Evolutionary conservation across 2,329 filamentous ascomycete species (phyloP).

Genomic region (Balansia obtecta): DNA sequence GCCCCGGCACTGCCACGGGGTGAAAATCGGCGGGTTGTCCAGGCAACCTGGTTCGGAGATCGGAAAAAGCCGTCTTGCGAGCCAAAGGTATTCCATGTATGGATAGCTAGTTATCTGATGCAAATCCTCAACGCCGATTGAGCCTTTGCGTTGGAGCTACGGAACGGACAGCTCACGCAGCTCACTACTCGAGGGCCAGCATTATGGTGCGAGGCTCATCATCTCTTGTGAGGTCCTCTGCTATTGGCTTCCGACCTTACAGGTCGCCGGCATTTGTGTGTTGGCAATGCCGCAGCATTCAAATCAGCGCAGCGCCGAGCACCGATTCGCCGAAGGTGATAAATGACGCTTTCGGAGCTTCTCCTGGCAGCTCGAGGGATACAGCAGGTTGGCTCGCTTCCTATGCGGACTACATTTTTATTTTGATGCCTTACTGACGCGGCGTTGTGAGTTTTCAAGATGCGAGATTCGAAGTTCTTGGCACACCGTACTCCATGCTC

Average conservation of each 20-base stretch:
- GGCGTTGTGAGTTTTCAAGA: constrained; percentile 40
- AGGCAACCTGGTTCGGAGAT: constrained; percentile 6
- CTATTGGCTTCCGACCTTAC: constrained; percentile 18
- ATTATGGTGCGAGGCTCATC: constrained; percentile 30
- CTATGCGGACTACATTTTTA: background rate
- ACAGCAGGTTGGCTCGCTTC: constrained; percentile 32
- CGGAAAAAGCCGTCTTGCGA: constrained; percentile 20
- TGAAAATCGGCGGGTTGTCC: constrained; percentile 5
- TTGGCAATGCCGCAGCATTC: constrained; percentile 45
- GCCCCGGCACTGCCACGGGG: too few species aligned
- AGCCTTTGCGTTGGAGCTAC: background rate
- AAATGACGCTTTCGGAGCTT: constrained; percentile 43
- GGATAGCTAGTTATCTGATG: background rate
- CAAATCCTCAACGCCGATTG: background rate
- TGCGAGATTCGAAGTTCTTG: constrained; percentile 88
- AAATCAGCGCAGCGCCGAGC: constrained; percentile 49
- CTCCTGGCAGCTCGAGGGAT: constrained; percentile 31
- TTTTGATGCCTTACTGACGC: background rate
- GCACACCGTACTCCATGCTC: constrained; percentile 82
- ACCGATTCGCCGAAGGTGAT: constrained; percentile 38
- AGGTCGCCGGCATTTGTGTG: constrained; percentile 29
- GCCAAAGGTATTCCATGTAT: background rate
- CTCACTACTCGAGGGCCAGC: background rate
- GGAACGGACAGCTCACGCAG: background rate
- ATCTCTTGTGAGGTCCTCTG: constrained; percentile 24